Evolutionary conservation across 495 filamentous ascomycete species (phyloP), one percentile per base, ranked within the genome.

Genomic region (Neurospora hispaniola): DNA sequence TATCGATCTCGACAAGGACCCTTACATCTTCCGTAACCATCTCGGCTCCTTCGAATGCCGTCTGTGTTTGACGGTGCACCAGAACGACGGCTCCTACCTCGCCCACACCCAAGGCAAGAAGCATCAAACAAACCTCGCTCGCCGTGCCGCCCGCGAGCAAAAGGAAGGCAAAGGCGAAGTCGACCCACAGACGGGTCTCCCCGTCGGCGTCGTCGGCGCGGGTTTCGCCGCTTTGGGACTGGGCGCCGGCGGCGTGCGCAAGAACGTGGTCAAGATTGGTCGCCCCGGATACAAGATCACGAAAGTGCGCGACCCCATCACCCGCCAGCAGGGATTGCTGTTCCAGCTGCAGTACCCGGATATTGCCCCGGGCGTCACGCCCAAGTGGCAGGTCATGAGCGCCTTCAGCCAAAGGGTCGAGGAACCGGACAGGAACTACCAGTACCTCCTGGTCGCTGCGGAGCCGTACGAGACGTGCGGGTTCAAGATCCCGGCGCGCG

Each of bases 1-100:
- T 23, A 99, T 99, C 86, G 96, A 99, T 83, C 90, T 99, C 66
- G 96, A 98, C 80, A 98, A 98, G 84, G 96, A 99, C 85, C 96
- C 96, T 0, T 99, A 98, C 87, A 97, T 99, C 88, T 98, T 99
- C 92, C 97, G 97, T 80, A 99, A 99, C 85, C 96, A 99, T 78
- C 93, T 98, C 75, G 96, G 96, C 75, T 95, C 91, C 81, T 99
- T 98, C 84, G 96, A 99, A 80, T 99, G 96, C 81, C 93, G 96
- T 18, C 91, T 99, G 48, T 99, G 96, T 77, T 86, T 99, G 41
- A 99, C 96, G 3, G 96, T 98, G n/a, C 96, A 99, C 86, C 96
- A 99, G 78, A 99, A 99, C 83, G 96, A 99, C 85, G 96, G 96
- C 76, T 98, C 95, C 71, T 99, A 99, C 84, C 94, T 99, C 77